A percentile compares a stretch with the other conserved stretches of the same genome.
phyloP scores from a whole-genome alignment of 345 rosid genomes.

The Noccaea caerulescens region DNA sequence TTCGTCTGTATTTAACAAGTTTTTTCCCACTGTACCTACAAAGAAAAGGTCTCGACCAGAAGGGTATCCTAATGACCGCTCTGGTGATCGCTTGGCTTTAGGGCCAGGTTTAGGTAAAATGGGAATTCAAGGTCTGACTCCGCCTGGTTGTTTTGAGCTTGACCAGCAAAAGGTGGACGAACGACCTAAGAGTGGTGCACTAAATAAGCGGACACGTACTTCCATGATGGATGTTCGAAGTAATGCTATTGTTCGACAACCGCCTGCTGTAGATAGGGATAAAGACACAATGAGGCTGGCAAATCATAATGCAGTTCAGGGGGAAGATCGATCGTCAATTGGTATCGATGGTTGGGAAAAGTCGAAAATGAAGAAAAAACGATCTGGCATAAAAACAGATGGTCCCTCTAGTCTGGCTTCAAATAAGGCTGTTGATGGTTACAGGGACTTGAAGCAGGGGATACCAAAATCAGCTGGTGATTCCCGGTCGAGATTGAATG shows the following conservation, averaged over 20 bases:
- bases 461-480: conserved; percentile 65
- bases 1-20: conserved; percentile 76
- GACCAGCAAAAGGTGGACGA: conserved; percentile 80
- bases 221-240: conserved; percentile 82
- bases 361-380: conserved; percentile 92
- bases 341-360: conserved; percentile 97
- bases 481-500: conserved; percentile 70
- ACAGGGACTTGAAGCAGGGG: conserved; percentile 81
- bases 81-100: conserved; percentile 62
- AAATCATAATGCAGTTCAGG: conserved; percentile 60
- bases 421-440: conserved; percentile 67
- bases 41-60: conserved; percentile 92
- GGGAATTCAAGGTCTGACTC: conserved; percentile 72
- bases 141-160: conserved; percentile 63
- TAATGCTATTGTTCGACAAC: conserved; percentile 61
- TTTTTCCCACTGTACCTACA: conserved; percentile 68
- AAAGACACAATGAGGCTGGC: conserved; percentile 68
- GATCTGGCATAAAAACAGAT: conserved; percentile 88
- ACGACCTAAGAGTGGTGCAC: conserved; percentile 65
- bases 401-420: conserved; percentile 59
- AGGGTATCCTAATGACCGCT: conserved; percentile 64
- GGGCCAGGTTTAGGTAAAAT: conserved; percentile 70
- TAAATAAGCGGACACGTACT: conserved; percentile 93
- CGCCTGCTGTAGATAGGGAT: conserved; percentile 74
- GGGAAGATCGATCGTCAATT: conserved; percentile 78